Percentiles rank a stretch among this genome's conserved stretches.
Conservation (phyloP, 495 filamentous ascomycete species). For the Penicilliopsis zonata region DNA sequence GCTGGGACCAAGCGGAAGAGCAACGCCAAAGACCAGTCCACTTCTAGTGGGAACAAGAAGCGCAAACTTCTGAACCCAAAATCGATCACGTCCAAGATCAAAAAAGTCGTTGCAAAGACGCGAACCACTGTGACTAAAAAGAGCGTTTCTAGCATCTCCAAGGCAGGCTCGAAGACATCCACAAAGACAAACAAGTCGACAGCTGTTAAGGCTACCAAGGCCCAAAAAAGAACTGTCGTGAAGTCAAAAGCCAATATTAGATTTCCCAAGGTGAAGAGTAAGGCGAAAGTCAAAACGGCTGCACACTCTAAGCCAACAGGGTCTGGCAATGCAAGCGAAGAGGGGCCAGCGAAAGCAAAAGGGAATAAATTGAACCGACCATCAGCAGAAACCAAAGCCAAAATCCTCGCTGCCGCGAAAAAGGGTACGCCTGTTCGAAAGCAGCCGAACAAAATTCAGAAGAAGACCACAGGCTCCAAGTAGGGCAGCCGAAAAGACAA, state of each 20-base stretch:
- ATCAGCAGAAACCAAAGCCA: constrained; percentile 23
- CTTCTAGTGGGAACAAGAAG: constrained; percentile 20
- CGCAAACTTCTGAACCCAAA: constrained; percentile 20
- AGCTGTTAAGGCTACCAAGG: constrained; percentile 8
- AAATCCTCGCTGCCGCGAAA: constrained; percentile 16
- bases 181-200: constrained; percentile 6
- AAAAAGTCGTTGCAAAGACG: constrained; percentile 21
- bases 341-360: constrained; percentile 8
- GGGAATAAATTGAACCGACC: constrained; percentile 17
- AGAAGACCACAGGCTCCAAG: no score
- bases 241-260: constrained; percentile 7
- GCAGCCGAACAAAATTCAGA: constrained; percentile 5
- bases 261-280: constrained; percentile 2
- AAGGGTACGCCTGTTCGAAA: constrained; percentile 12
- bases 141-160: constrained; percentile 3
- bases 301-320: constrained; percentile 2
- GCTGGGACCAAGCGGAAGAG: constrained; percentile 21
- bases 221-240: constrained; percentile 16
- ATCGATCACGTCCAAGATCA: constrained; percentile 24
- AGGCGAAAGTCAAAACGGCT: constrained; percentile 7
- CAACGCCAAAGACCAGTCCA: constrained; percentile 10
- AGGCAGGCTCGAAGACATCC: neutral
- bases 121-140: constrained; percentile 8
- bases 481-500: no score
- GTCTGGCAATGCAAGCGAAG: constrained; percentile 2